Conservation (phyloP, 306 rosid genomes). For the Macrotyloma uniflorum region DNA sequence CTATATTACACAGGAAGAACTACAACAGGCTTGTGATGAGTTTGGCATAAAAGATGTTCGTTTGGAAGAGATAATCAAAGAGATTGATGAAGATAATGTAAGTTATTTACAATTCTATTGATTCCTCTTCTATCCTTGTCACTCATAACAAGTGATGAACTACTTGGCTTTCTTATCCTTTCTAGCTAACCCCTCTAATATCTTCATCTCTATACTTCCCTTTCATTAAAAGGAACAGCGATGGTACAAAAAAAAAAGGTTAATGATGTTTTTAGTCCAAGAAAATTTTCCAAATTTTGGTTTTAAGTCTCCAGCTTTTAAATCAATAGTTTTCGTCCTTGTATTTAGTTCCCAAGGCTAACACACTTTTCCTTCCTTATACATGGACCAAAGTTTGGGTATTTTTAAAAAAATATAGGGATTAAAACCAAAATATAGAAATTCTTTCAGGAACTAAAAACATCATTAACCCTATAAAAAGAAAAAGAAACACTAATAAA, state of each 20-base stretch:
- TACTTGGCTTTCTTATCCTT: slow-evolving; percentile 1
- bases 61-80: slow-evolving; percentile 88
- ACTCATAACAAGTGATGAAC: not conserved
- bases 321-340: not conserved
- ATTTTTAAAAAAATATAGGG: too few species aligned
- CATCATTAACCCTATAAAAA: not conserved
- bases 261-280: not conserved
- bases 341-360: not conserved
- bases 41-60: slow-evolving; percentile 83
- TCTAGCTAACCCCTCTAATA: not conserved
- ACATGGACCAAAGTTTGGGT: too few species aligned
- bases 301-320: not conserved
- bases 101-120: slow-evolving; percentile 44
- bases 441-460: not conserved
- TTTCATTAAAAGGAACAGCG: not conserved
- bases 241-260: not conserved
- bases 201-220: not conserved
- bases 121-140: not conserved
- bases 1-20: slow-evolving; percentile 90
- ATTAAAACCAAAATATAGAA: too few species aligned
- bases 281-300: not conserved
- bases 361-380: too few species aligned
- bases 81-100: slow-evolving; percentile 90
- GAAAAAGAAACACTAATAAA: not conserved
- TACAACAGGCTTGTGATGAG: slow-evolving; percentile 94